Base-by-base conservation (phyloP, 139 green algal species). In the Chlorella vulgaris region DNA sequence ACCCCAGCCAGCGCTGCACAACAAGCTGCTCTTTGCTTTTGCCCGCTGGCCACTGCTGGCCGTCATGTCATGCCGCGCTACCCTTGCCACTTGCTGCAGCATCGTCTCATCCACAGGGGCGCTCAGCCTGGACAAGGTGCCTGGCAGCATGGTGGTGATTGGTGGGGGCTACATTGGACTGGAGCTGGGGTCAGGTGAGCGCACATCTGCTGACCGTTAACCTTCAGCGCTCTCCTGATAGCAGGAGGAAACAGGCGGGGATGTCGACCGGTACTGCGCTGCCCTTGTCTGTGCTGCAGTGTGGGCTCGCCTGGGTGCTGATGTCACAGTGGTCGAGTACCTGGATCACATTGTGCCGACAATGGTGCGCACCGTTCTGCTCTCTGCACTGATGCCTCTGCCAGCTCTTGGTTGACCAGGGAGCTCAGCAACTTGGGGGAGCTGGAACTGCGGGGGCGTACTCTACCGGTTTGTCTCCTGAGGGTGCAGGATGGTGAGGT, bases 251-350 rank as follows among this genome's bases (percentile, higher is more conserved):
- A n/a, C n/a, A n/a, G n/a, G n/a, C n/a, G n/a, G n/a, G 18, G 13
- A 43, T 51, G 0, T 35, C 21, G 22, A 40, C 3, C 28, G 28
- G 68, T 8, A 35, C 26, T 39, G 26, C 13, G 7, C 26, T 29
- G 18, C 10, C 13, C 8, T 36, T 8, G 26, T 33, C 7, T 28
- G 3, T 33, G 26, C 61, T 68, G 73, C 53, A 51, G 97, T 99
- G 24, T 99, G 97, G 91, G 58, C 74, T 22, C 91, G 97, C 51
- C 89, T 99, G 40, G 97, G 97, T 1, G 58, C 95, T 2, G 80
- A 98, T 75, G 94, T 99, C 33, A 98, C 94, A 6, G 97, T 99
- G 31, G 91, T 99, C 35, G 97, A 99, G 90, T 99, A 95, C 86
- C 74, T 93, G 39, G 88, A 96, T 78, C 86, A 81, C 80, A 98